Evolutionary conservation across 768 basidiomycete genomes (phyloP).

Genomic region (Boletus fagicola): DNA sequence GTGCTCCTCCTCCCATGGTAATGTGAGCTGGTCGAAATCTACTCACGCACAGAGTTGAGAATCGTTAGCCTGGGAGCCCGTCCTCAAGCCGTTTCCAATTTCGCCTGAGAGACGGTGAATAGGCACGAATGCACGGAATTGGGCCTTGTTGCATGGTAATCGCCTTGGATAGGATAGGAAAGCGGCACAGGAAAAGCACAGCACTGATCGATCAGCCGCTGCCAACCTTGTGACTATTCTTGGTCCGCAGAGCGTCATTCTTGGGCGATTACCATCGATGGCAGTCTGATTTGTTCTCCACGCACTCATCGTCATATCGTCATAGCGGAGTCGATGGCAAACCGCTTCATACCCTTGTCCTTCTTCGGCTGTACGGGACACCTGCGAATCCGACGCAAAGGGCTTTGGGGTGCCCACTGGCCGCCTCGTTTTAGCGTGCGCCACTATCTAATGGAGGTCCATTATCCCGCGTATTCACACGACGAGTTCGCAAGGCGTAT

Average conservation of each 20-base stretch:
- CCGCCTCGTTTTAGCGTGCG: slow-evolving; percentile 11
- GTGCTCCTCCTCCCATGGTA: slow-evolving; percentile 2
- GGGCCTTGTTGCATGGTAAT: slow-evolving; percentile 8
- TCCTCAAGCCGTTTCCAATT: slow-evolving; percentile 9
- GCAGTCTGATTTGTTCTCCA: not conserved
- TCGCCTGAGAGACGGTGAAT: slow-evolving; percentile 20
- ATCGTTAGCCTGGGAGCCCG: slow-evolving; percentile 24
- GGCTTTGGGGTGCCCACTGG: not conserved
- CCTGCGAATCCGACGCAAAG: slow-evolving; percentile 3
- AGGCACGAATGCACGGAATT: not conserved
- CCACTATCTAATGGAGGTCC: slow-evolving; percentile 14
- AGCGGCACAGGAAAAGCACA: not conserved
- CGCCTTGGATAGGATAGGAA: slow-evolving; percentile 3
- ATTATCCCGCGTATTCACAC: slow-evolving; percentile 22
- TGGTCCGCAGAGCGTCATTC: not conserved
- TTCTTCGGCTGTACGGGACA: not conserved
- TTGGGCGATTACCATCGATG: slow-evolving; percentile 11
- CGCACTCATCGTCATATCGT: not conserved
- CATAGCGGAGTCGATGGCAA: slow-evolving; percentile 7
- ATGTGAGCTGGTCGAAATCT: slow-evolving; percentile 4
- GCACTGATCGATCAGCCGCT: slow-evolving; percentile 5
- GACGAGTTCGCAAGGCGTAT: slow-evolving; percentile 11
- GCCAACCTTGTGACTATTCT: slow-evolving; percentile 12
- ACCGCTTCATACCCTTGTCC: not conserved
- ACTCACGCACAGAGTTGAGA: slow-evolving; percentile 19